Evolutionary conservation across 306 rosid species (phyloP).

Genomic region (Senna siamea): DNA sequence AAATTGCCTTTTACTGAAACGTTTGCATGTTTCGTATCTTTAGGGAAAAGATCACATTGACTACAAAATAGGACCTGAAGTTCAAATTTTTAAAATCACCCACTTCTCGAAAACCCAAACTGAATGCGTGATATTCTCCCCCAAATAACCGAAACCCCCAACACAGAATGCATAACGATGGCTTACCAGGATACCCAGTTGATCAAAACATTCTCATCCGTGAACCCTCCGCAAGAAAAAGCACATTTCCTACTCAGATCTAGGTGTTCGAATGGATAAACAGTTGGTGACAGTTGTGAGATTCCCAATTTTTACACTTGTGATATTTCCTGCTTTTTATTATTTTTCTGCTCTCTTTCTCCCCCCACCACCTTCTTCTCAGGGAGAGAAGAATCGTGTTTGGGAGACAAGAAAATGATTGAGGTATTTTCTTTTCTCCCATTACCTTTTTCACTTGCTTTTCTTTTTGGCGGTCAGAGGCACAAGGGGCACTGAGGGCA

Average conservation of each 20-base stretch:
- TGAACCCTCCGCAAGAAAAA: too few species aligned
- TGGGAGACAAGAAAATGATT: conserved; percentile 41
- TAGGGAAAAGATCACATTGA: neutral
- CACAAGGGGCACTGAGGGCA: neutral
- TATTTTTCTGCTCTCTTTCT: neutral
- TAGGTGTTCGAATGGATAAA: conserved; percentile 30
- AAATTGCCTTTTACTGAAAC: conserved; percentile 10
- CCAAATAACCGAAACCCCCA: too few species aligned
- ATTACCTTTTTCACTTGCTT: conserved; percentile 4
- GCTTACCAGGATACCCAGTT: neutral
- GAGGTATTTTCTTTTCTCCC: conserved; percentile 6
- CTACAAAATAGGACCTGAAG: too few species aligned
- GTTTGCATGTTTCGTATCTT: conserved; percentile 1
- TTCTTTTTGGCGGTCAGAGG: conserved; percentile 4
- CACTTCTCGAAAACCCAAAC: too few species aligned
- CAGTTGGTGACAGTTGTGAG: conserved; percentile 29
- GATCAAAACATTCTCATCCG: conserved; percentile 27
- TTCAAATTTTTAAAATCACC: too few species aligned
- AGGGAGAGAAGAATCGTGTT: conserved; percentile 5
- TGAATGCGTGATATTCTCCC: too few species aligned
- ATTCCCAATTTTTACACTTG: neutral
- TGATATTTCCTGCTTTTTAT: neutral
- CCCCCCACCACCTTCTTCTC: neutral
- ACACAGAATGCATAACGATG: neutral
- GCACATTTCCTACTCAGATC: too few species aligned